Percentiles rank a stretch among this genome's conserved stretches.
Evolutionary conservation across 1,284 basidiomycete species (phyloP).

Genomic region (Apiotrichum porosum): DNA sequence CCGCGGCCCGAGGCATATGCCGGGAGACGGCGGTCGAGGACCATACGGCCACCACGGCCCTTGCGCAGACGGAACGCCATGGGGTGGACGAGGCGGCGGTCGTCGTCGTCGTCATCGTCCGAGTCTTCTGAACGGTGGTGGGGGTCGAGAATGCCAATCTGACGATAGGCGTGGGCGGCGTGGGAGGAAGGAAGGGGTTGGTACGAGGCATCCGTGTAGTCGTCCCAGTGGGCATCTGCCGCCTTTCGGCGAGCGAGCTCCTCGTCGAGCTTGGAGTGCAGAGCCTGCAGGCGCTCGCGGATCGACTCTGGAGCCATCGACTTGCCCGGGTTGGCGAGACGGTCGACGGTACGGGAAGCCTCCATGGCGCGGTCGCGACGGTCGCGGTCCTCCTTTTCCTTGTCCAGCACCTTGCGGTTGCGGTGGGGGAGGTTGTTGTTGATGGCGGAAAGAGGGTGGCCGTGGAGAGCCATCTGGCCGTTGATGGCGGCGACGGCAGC

Average conservation of each 20-base stretch:
- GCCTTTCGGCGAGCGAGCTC: slow-evolving; percentile 61
- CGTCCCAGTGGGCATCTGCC: slow-evolving; percentile 74
- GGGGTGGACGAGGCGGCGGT: slow-evolving; percentile 22
- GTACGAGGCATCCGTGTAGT: slow-evolving; percentile 71
- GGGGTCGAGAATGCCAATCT: slow-evolving; percentile 42
- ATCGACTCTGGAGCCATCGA: slow-evolving; percentile 41
- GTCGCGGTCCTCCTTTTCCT: slow-evolving; percentile 39
- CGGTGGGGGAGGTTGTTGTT: slow-evolving; percentile 35
- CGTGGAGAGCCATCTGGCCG: slow-evolving; percentile 2
- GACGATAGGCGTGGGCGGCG: slow-evolving; percentile 48
- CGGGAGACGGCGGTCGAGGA: slow-evolving; percentile 65
- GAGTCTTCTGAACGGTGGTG: slow-evolving; percentile 27
- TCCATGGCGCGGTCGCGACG: slow-evolving; percentile 38
- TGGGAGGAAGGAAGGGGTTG: slow-evolving; percentile 56
- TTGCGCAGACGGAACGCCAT: slow-evolving; percentile 63
- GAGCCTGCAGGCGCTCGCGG: slow-evolving; percentile 58
- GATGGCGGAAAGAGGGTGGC: slow-evolving; percentile 1
- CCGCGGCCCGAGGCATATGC: slow-evolving; percentile 23
- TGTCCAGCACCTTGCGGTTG: slow-evolving; percentile 31
- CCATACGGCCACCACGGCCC: slow-evolving; percentile 75
- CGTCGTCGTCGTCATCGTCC: slow-evolving; percentile 34
- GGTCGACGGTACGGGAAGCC: slow-evolving; percentile 23
- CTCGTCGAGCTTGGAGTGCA: slow-evolving; percentile 64
- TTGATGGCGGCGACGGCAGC: slow-evolving; percentile 22
- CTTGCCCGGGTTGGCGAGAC: slow-evolving; percentile 21